Base-by-base conservation (phyloP, 2,329 filamentous ascomycete species). In the Aspergillus floridensis region DNA sequence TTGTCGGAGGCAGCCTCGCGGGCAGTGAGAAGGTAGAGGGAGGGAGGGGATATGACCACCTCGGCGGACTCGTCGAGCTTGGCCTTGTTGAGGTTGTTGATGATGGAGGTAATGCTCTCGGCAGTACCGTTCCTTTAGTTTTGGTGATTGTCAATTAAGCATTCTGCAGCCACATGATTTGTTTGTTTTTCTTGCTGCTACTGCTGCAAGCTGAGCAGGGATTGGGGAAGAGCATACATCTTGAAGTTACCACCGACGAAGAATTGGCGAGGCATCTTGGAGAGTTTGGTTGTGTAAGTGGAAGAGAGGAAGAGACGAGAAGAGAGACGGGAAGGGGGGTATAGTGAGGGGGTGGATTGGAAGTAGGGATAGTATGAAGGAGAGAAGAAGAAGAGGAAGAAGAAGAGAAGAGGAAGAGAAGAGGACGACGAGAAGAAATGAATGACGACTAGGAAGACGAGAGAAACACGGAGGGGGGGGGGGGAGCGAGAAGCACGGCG, bases 181-280 rank as follows among this genome's bases (percentile, higher is more conserved):
- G 32, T 29, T 29, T 29, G 26, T 29, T 29, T 29, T 29, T 5
- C 2, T 29, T 10, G 10, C 26, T 29, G 26, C 26, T 29, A 7
- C 26, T 29, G 26, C 63, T 59, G 65, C 66, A 64, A 68, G 64
- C 61, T 64, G 63, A 58, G 69, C 60, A 70, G 66, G 66, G 66
- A 61, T 70, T 57, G 61, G 63, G 61, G 62, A 32, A 60, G 49
- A 41, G 78, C 85, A 76, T 82, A 96, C 93, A 98, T 98, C 86
- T 99, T 98, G 84, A 98, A 98, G 89, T 99, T 99, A 77, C 93
- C 93, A 80, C 93, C 93, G 79, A 96, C 91, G 79, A 96, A 96
- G 85, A 96, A 96, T 84, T 92, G 90, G 84, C 92, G 92, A 86
- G 88, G 85, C 92, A 96, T 96, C 73, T 74, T 91, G 85, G 81